Evolutionary conservation across 108 stramenopile species (phyloP).

Genomic region (Skeletonema grethae): DNA sequence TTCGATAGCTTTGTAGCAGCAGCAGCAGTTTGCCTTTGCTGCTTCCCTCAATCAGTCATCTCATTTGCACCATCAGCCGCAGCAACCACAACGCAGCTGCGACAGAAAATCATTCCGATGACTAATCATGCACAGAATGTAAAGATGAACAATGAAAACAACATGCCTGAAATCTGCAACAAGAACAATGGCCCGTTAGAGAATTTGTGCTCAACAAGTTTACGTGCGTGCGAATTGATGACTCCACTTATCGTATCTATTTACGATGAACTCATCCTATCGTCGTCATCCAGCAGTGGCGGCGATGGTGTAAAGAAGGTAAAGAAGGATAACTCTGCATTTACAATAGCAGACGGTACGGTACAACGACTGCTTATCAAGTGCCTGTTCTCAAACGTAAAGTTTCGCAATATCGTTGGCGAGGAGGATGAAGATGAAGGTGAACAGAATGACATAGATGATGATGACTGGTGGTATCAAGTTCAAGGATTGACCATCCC

Average conservation of each 20-base stretch:
- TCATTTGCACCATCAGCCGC: neutral
- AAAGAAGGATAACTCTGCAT: conserved; percentile 56
- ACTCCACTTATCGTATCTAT: conserved; percentile 47
- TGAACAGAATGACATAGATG: conserved; percentile 20
- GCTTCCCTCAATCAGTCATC: neutral
- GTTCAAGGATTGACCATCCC: conserved; percentile 31
- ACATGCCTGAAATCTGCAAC: neutral
- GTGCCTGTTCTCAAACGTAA: conserved; percentile 23
- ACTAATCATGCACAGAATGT: neutral
- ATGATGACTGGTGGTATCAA: conserved; percentile 27
- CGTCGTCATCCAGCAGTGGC: conserved; percentile 4
- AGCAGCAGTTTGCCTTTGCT: neutral
- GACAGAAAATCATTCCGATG: neutral
- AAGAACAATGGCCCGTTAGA: conserved; percentile 26
- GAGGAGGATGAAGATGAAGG: conserved; percentile 27
- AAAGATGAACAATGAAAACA: neutral
- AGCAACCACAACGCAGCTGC: neutral
- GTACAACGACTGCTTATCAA: conserved; percentile 57
- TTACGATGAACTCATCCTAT: conserved; percentile 27
- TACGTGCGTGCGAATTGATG: conserved; percentile 48
- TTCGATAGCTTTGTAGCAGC: too few relatives aligned
- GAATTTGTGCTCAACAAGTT: conserved; percentile 29
- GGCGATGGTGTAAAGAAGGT: neutral
- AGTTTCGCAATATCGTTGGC: conserved; percentile 45
- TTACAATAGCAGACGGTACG: conserved; percentile 64